Conservation (phyloP, 2,329 filamentous ascomycete species). For the Fusarium sp. region DNA sequence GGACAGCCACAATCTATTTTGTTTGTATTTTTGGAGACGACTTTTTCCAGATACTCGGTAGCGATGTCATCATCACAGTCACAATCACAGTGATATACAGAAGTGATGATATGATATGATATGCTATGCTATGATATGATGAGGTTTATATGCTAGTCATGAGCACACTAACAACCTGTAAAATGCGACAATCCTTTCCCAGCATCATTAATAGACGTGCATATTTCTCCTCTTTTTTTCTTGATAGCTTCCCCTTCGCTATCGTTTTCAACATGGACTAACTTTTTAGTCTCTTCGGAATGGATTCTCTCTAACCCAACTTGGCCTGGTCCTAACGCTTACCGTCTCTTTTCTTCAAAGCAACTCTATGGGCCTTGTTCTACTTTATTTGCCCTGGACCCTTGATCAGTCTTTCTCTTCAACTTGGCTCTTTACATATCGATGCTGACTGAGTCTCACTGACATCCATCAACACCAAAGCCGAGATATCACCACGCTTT, state of each 20-base stretch:
- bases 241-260: slow-evolving; percentile 9
- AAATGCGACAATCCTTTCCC: not conserved
- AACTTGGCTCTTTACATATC: not conserved
- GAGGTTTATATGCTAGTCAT: not conserved
- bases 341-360: slow-evolving; percentile 7
- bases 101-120: not conserved
- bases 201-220: not conserved
- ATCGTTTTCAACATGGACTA: not conserved
- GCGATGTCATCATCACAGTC: not conserved
- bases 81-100: not conserved
- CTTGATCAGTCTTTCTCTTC: not conserved
- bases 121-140: not conserved
- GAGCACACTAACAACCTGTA: not conserved
- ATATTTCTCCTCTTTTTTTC: slow-evolving; percentile 15
- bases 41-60: slow-evolving; percentile 4
- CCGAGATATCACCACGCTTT: not conserved
- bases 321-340: slow-evolving; percentile 3
- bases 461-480: not conserved
- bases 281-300: not conserved
- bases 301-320: not conserved
- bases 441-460: not conserved
- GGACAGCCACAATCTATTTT: slow-evolving; percentile 7
- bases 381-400: not conserved
- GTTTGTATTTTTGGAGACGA: not conserved
- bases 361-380: not conserved